These are phyloP conservation scores for Endoconidiophora polonica DNA, from an alignment of 2,329 filamentous ascomycete genomes.

Conservation along the genomic window DNA sequence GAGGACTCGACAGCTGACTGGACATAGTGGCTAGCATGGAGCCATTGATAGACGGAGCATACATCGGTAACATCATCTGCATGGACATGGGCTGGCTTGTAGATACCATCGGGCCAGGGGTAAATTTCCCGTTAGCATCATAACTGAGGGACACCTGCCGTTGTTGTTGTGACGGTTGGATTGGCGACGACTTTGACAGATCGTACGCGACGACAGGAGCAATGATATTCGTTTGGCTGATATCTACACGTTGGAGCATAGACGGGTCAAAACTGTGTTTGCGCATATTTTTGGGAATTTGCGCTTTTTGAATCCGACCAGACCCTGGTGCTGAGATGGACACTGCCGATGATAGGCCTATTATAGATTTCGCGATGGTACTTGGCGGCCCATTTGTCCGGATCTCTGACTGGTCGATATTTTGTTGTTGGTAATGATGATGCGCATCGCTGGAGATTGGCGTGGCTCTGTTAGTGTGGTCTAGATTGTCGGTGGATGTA, in stretches of 20 bases:
- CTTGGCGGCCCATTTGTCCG: neutral
- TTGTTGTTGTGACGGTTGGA: slow-evolving; percentile 14
- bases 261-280: slow-evolving; percentile 35
- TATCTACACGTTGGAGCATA: slow-evolving; percentile 35
- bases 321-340: slow-evolving; percentile 17
- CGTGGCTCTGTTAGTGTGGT: neutral
- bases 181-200: slow-evolving; percentile 17
- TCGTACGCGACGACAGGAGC: slow-evolving; percentile 14
- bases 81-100: slow-evolving; percentile 12
- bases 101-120: neutral
- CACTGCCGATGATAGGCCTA: slow-evolving; percentile 15
- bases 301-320: slow-evolving; percentile 31
- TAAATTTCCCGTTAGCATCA: neutral
- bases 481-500: too few relatives aligned
- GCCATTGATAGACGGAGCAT: neutral
- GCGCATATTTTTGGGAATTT: slow-evolving; percentile 21
- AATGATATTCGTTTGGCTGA: slow-evolving; percentile 33
- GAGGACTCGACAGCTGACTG: slow-evolving; percentile 7
- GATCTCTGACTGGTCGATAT: neutral
- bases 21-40: slow-evolving; percentile 6
- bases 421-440: neutral
- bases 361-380: neutral
- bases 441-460: neutral
- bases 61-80: slow-evolving; percentile 9
- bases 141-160: slow-evolving; percentile 11